phyloP scores from a whole-genome alignment of 2,329 filamentous ascomycete species.

The Metarhizium brunneum region DNA sequence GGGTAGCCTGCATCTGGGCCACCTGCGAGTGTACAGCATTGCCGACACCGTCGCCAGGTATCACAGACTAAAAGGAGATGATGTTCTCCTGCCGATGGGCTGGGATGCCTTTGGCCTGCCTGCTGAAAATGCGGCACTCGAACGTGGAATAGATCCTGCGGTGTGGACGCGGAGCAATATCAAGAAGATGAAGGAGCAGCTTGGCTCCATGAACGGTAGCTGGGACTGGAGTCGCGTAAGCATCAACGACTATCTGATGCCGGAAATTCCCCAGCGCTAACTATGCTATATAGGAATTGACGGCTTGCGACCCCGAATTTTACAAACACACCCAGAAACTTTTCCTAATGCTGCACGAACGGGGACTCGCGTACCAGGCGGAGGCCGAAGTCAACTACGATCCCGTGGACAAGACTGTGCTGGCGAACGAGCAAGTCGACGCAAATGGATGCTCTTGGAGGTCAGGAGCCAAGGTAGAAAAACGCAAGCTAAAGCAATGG shows the following conservation, averaged over 20 bases:
- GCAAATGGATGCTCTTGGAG: constrained; percentile 78
- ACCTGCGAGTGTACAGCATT: constrained; percentile 83
- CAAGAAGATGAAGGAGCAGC: constrained; percentile 72
- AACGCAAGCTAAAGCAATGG: constrained; percentile 75
- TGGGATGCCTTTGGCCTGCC: constrained; percentile 92
- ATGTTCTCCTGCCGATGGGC: constrained; percentile 82
- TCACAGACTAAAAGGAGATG: constrained; percentile 60
- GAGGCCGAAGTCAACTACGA: constrained; percentile 86
- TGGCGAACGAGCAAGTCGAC: constrained; percentile 92
- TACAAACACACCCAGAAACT: constrained; percentile 86
- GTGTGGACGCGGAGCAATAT: constrained; percentile 78
- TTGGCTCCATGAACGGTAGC: constrained; percentile 67
- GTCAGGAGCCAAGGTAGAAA: constrained; percentile 76
- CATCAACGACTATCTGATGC: constrained; percentile 10
- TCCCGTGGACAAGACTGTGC: constrained; percentile 77
- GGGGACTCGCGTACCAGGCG: constrained; percentile 71
- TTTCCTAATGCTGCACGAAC: constrained; percentile 67
- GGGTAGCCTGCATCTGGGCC: constrained; percentile 75
- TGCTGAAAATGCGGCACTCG: constrained; percentile 84
- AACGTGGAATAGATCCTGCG: constrained; percentile 67
- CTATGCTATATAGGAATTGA: constrained; percentile 53
- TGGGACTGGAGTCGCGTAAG: constrained; percentile 79
- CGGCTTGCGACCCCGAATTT: constrained; percentile 75
- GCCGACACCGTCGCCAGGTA: constrained; percentile 77
- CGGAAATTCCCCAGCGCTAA: constrained; percentile 1